A percentile compares a stretch with the other conserved stretches of the same genome.
phyloP scores from a whole-genome alignment of 2,329 filamentous ascomycete species.

The Aspergillus carbonarius region DNA sequence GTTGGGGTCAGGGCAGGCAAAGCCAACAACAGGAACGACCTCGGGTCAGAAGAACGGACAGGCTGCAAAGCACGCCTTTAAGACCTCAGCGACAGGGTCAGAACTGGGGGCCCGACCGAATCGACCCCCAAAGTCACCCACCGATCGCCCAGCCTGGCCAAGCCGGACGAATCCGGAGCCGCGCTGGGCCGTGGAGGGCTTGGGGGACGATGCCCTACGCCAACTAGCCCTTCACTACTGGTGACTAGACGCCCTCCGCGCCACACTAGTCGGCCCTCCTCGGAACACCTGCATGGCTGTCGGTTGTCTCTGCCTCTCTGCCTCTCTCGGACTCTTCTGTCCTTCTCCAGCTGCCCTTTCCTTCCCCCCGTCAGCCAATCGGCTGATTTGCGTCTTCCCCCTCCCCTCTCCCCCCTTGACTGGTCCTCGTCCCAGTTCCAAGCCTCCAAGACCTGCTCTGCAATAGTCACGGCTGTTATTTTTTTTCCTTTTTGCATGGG shows the following conservation, averaged over 20 bases:
- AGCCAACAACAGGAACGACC: too few species aligned
- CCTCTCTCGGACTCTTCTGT: neutral
- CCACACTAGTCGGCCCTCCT: neutral
- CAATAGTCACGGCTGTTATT: neutral
- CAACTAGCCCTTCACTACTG: neutral
- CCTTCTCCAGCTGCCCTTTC: too few species aligned
- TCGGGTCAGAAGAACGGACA: too few species aligned
- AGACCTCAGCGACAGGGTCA: too few species aligned
- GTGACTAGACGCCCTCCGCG: neutral
- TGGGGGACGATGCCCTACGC: neutral
- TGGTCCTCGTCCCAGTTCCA: neutral
- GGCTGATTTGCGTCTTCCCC: conserved; percentile 3
- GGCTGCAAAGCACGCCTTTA: too few species aligned
- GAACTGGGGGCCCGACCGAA: too few species aligned
- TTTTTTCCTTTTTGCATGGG: neutral
- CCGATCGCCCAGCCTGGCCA: neutral
- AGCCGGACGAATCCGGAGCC: conserved; percentile 8
- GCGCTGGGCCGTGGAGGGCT: neutral
- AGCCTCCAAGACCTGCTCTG: neutral
- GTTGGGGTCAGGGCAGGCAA: too few species aligned
- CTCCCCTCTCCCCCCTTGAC: neutral
- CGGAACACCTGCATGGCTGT: neutral
- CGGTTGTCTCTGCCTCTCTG: neutral
- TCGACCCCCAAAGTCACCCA: neutral
- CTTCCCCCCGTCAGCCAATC: neutral